Conservation (phyloP, 345 rosid genomes). For the Trapa incisa region DNA sequence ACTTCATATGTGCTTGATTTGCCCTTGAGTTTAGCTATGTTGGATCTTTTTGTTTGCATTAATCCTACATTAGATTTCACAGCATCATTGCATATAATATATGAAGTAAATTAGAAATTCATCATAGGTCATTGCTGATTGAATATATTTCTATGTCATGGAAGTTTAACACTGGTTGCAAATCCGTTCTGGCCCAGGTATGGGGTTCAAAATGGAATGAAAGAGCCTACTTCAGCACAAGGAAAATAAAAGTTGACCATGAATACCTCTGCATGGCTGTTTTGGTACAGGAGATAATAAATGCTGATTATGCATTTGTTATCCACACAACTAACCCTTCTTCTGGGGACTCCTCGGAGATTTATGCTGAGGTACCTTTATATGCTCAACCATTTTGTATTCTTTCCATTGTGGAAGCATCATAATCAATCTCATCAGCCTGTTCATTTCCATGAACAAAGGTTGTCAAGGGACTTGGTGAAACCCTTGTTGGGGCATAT, state of each 20-base stretch:
- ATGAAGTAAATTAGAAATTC: not conserved
- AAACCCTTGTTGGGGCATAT: constrained; percentile 96
- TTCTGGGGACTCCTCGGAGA: constrained; percentile 81
- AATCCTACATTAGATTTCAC: not conserved
- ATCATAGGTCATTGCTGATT: not conserved
- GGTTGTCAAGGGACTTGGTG: constrained; percentile 98
- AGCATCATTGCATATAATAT: not conserved
- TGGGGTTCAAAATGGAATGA: constrained; percentile 99
- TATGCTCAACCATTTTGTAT: not conserved
- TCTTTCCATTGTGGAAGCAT: not conserved
- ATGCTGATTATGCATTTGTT: constrained; percentile 94
- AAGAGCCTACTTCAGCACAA: constrained; percentile 95
- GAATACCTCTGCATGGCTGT: constrained; percentile 97
- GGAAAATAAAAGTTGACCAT: constrained; percentile 77
- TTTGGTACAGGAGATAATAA: constrained; percentile 89
- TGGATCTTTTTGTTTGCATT: not conserved
- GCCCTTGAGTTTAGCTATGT: not conserved
- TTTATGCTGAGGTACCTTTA: constrained; percentile 74
- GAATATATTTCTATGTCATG: not conserved
- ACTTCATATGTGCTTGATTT: not conserved
- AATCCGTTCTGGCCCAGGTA: constrained; percentile 35
- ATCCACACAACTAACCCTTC: constrained; percentile 97
- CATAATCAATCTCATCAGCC: not conserved
- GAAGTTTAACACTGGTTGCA: not conserved
- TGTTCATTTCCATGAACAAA: constrained; percentile 22